Base-by-base conservation (phyloP, 768 basidiomycete species). In the Lyophyllum shimeji region DNA sequence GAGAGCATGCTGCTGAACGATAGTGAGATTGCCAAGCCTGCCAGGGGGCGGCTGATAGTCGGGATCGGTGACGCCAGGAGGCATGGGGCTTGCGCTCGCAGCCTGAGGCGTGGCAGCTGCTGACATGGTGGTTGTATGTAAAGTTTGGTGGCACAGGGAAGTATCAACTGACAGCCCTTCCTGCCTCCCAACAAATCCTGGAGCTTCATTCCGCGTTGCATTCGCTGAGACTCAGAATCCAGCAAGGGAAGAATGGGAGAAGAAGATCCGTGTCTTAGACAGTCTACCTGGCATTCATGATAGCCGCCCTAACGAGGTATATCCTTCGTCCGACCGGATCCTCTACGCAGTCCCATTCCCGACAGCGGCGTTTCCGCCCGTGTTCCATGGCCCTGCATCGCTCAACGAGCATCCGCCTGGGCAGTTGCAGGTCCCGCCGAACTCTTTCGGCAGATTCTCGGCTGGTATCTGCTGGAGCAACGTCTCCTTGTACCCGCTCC, bases 361-460 rank as follows among this genome's bases (percentile, higher is more conserved):
- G 27, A 29, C 17, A 5, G 3, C 25, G 8, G 25, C 3, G 25
- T 4, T 18, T 40, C 17, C 39, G 5, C 5, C 25, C 2, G 46
- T 17, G 27, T 90, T 91, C 96, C 95, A 98, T 7, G 96, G 95
- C 7, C 96, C 96, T 0, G 82, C 90, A 72, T 99, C 93, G 60
- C 87, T 89, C 76, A 94, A 68, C 53, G 86, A 90, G 71, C 95
- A 98, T 0, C 94, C 92, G 0, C 82, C 90, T 1, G 67, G 56
- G 64, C 95, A 98, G 37, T 78, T 67, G 68, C 96, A 98, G 48
- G 51, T 71, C 2, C 96, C 96, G 1, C 96, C 95, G 69, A 94
- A 84, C 64, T 91, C 89, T 63, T 75, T 81, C 2, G 95, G 96
- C 53, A 99, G 69, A 70, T 90, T 93, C 72, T 94, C 88, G 17